Evolutionary conservation across 2,329 filamentous ascomycete genomes (phyloP).

Genomic region (Cladosporium sphaerospermum): DNA sequence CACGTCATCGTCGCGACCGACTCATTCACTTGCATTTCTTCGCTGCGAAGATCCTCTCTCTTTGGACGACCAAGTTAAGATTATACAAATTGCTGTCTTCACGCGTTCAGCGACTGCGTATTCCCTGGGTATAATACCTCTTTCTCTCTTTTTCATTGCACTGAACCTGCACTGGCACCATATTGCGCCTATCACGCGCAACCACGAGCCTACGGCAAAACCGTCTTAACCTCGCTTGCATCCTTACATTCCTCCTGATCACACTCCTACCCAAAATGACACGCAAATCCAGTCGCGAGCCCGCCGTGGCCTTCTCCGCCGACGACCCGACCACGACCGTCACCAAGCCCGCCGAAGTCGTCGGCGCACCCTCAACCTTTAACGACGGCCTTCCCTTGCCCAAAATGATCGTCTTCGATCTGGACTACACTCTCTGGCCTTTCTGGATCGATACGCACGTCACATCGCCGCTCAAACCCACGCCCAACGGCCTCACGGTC

Average conservation of each 20-base stretch:
- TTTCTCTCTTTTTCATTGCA: too few relatives aligned
- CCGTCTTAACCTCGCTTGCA: not conserved
- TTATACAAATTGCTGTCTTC: too few relatives aligned
- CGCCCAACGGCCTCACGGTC: slow-evolving; percentile 39
- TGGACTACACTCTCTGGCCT: slow-evolving; percentile 98
- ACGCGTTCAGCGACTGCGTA: too few relatives aligned
- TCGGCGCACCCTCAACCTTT: slow-evolving; percentile 49
- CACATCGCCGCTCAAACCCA: slow-evolving; percentile 60
- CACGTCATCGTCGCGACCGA: too few relatives aligned
- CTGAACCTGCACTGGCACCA: too few relatives aligned
- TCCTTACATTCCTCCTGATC: not conserved
- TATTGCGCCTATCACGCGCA: too few relatives aligned
- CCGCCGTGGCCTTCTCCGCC: slow-evolving; percentile 2
- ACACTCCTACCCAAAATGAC: not conserved
- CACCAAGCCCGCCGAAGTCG: slow-evolving; percentile 31
- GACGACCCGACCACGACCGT: slow-evolving; percentile 27
- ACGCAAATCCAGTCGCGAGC: slow-evolving; percentile 1
- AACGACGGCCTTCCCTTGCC: slow-evolving; percentile 67
- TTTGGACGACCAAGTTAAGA: too few relatives aligned
- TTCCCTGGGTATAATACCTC: too few relatives aligned
- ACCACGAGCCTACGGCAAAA: not conserved
- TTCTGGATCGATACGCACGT: slow-evolving; percentile 98
- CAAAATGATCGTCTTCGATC: slow-evolving; percentile 81
- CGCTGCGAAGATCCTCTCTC: too few relatives aligned
- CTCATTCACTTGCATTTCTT: too few relatives aligned